Evolutionary conservation across 805 yeast genomes (phyloP).

Genomic region (Saturnispora mendoncae): DNA sequence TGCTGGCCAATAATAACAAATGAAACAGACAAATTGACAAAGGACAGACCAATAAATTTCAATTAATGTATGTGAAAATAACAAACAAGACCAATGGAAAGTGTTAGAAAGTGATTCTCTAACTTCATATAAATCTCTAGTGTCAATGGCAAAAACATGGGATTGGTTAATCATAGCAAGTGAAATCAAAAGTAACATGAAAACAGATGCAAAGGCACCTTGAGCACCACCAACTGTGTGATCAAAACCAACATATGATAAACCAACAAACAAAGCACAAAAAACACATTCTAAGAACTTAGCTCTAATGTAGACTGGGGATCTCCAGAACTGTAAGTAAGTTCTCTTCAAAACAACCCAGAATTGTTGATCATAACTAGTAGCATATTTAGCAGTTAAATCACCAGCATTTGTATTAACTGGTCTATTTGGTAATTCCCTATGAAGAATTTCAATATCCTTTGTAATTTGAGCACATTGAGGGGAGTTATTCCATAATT

Average conservation of each 20-base stretch:
- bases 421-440: conserved; percentile 24
- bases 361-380: conserved; percentile 35
- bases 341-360: conserved; percentile 33
- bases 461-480: conserved; percentile 27
- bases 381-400: conserved; percentile 32
- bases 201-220: conserved; percentile 44
- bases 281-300: conserved; percentile 37
- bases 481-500: conserved; percentile 43
- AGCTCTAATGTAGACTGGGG: conserved; percentile 43
- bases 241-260: conserved; percentile 52
- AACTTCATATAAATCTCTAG: conserved; percentile 57
- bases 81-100: conserved; percentile 57
- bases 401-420: conserved; percentile 21
- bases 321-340: conserved; percentile 38
- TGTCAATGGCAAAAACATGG: conserved; percentile 46
- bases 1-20: conserved; percentile 31
- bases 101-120: conserved; percentile 64
- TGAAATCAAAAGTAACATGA: conserved; percentile 51
- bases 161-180: conserved; percentile 57
- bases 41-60: conserved; percentile 62
- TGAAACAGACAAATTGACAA: conserved; percentile 40
- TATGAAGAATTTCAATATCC: conserved; percentile 27
- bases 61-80: conserved; percentile 43
- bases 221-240: conserved; percentile 45
- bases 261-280: conserved; percentile 42